These are phyloP conservation scores for Candida gorgasii DNA, from an alignment of 805 yeast genomes.

Conservation along the genomic window DNA sequence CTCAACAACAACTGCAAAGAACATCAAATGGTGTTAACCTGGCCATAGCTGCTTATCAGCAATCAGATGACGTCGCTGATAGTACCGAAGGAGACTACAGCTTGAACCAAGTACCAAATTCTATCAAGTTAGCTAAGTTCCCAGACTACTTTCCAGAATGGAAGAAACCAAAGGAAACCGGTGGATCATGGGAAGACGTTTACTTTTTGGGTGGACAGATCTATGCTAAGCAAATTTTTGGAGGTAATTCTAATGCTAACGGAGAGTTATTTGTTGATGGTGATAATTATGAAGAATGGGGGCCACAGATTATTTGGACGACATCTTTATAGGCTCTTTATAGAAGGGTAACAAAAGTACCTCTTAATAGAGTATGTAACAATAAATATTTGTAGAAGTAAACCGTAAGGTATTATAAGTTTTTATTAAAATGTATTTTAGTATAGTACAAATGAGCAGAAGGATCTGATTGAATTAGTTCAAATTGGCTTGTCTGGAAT, in stretches of 20 bases:
- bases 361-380: background rate
- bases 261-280: constrained; percentile 66
- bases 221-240: constrained; percentile 81
- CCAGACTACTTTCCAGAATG: constrained; percentile 96
- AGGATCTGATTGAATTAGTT: no score
- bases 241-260: constrained; percentile 52
- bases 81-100: constrained; percentile 26
- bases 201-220: constrained; percentile 86
- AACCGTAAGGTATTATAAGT: no score
- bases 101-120: constrained; percentile 73
- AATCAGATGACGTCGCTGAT: constrained; percentile 35
- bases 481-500: constrained; percentile 63
- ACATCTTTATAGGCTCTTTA: constrained; percentile 3
- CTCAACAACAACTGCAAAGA: constrained; percentile 22
- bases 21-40: constrained; percentile 32
- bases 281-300: constrained; percentile 72
- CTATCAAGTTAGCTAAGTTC: constrained; percentile 63
- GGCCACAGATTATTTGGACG: constrained; percentile 83
- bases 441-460: no score
- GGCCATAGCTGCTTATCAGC: constrained; percentile 45
- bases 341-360: no score
- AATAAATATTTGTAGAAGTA: background rate
- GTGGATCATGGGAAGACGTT: constrained; percentile 70
- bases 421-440: no score
- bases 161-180: constrained; percentile 57